Evolutionary conservation across 768 basidiomycete species (phyloP).

Genomic region (Clitopilus passeckerianus): DNA sequence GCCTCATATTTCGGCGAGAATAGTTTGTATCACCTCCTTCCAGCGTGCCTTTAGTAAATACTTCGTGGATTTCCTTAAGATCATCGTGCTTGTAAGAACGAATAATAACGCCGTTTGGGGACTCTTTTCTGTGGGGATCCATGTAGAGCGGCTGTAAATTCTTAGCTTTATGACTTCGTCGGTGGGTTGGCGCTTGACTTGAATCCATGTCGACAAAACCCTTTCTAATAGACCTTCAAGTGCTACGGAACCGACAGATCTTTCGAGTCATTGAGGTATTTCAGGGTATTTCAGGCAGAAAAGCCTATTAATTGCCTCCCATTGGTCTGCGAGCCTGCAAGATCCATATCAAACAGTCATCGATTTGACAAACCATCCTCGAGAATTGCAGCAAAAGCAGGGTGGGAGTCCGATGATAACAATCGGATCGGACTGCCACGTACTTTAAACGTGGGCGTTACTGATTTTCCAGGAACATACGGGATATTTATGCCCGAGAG

Average conservation of each 20-base stretch:
- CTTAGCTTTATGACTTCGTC: background rate
- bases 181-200: background rate
- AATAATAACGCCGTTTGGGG: background rate
- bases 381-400: background rate
- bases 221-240: background rate
- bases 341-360: background rate
- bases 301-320: background rate
- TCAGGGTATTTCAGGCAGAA: background rate
- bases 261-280: background rate
- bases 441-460: background rate
- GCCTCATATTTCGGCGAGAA: background rate
- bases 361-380: background rate
- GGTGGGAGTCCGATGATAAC: background rate
- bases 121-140: background rate
- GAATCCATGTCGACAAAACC: background rate
- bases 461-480: background rate
- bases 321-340: background rate
- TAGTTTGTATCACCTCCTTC: conserved; percentile 4
- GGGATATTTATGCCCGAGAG: background rate
- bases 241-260: background rate
- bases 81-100: conserved; percentile 10
- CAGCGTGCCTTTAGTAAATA: conserved; percentile 8
- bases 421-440: background rate
- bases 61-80: conserved; percentile 1
- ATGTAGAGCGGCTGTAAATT: background rate